Evolutionary conservation across 805 yeast species (phyloP).

Genomic region (Zygosaccharomyces kombuchaensis): DNA sequence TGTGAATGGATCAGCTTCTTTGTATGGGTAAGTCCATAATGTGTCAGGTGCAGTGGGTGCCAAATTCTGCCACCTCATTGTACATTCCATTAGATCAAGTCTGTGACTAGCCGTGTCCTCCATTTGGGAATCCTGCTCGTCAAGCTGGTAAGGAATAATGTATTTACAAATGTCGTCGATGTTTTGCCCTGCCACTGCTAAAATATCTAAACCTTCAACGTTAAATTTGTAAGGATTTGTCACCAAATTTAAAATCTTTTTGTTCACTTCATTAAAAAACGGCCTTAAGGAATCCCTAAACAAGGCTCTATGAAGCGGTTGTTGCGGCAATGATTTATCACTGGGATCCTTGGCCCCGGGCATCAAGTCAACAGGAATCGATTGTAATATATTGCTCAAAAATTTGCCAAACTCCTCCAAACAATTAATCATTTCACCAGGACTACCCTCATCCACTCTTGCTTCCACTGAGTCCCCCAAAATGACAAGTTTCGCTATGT

Average conservation of each 20-base stretch:
- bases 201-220: slow-evolving; percentile 48
- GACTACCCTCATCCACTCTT: slow-evolving; percentile 38
- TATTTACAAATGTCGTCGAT: slow-evolving; percentile 74
- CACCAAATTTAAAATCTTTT: slow-evolving; percentile 38
- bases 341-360: slow-evolving; percentile 87
- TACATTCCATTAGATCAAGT: slow-evolving; percentile 56
- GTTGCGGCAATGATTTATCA: slow-evolving; percentile 84
- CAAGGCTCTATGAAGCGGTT: slow-evolving; percentile 76
- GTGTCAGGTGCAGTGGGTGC: slow-evolving; percentile 98
- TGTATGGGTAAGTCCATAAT: slow-evolving; percentile 80
- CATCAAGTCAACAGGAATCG: slow-evolving; percentile 69
- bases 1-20: slow-evolving; percentile 72
- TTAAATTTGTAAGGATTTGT: slow-evolving; percentile 78
- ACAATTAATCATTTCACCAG: slow-evolving; percentile 52
- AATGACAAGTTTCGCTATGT: slow-evolving; percentile 51
- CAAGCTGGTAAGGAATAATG: slow-evolving; percentile 40
- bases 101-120: slow-evolving; percentile 34
- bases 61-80: slow-evolving; percentile 77
- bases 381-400: slow-evolving; percentile 49
- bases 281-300: slow-evolving; percentile 44
- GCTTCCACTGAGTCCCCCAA: slow-evolving; percentile 65
- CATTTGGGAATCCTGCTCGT: slow-evolving; percentile 22
- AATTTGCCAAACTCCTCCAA: slow-evolving; percentile 55
- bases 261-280: slow-evolving; percentile 38
- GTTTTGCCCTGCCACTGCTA: slow-evolving; percentile 85